Evolutionary conservation across 371 early-diverging fungal genomes (phyloP).

Genomic region (Dinochytrium kinnereticum): DNA sequence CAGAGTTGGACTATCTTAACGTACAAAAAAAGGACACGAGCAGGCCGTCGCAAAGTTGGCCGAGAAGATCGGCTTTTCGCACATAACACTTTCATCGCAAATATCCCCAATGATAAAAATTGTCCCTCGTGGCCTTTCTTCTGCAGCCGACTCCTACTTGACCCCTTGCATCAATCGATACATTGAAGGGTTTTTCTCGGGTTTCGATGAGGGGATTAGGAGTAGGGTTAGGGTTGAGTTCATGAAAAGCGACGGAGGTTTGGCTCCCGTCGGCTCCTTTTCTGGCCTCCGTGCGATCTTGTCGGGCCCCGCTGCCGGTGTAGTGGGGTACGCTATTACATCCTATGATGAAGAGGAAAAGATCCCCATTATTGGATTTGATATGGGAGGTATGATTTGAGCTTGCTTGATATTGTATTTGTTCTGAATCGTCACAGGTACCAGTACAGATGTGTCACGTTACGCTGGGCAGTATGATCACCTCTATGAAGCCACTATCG

Average conservation of each 20-base stretch:
- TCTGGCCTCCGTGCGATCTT: constrained; percentile 89
- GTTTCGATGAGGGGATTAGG: constrained; percentile 74
- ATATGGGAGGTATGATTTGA: constrained; percentile 85
- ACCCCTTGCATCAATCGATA: constrained; percentile 90
- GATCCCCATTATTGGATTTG: constrained; percentile 90
- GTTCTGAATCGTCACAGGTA: constrained; percentile 46
- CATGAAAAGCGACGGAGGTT: constrained; percentile 97
- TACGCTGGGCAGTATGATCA: constrained; percentile 91
- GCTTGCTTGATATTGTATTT: not conserved
- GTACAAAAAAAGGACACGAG: constrained; percentile 71
- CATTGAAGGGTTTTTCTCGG: constrained; percentile 79
- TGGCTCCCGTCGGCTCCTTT: constrained; percentile 82
- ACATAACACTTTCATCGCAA: constrained; percentile 79
- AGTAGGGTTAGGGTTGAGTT: constrained; percentile 76
- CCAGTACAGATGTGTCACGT: constrained; percentile 94
- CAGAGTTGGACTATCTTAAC: not conserved
- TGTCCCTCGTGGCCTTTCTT: constrained; percentile 90
- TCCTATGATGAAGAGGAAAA: constrained; percentile 56
- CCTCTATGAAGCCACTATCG: constrained; percentile 92
- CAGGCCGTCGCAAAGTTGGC: constrained; percentile 71
- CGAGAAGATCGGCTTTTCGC: constrained; percentile 75
- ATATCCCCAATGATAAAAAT: constrained; percentile 94
- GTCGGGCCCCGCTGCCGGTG: constrained; percentile 96
- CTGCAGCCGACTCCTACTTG: constrained; percentile 91
- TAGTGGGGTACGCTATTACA: constrained; percentile 91